Percentiles rank a stretch among this genome's conserved stretches.
Conservation (phyloP, 306 rosid species). For the Acacia crassicarpa region DNA sequence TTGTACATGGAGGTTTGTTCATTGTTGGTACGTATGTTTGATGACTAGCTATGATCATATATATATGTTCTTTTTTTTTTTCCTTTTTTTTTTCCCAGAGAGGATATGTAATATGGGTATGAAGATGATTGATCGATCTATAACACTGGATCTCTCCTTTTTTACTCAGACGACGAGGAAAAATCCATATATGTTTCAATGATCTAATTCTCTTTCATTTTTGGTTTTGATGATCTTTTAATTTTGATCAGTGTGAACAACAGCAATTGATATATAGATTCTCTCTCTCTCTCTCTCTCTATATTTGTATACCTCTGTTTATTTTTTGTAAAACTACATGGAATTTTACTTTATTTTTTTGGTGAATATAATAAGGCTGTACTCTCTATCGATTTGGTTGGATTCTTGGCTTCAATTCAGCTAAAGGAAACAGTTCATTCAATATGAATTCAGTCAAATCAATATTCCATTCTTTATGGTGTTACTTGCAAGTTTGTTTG, state of each 20-base stretch:
- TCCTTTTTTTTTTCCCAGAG: not conserved
- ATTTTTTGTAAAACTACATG: not conserved
- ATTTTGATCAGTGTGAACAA: slow-evolving; percentile 27
- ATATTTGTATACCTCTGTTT: not conserved
- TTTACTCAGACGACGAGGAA: not conserved
- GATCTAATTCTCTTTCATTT: not conserved
- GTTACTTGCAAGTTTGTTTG: not conserved
- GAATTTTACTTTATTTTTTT: not conserved
- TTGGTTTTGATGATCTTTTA: not conserved
- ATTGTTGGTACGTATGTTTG: slow-evolving; percentile 34
- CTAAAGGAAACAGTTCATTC: not conserved
- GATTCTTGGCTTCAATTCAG: not conserved
- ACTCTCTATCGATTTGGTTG: not conserved
- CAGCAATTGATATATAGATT: not conserved
- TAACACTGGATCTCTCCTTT: slow-evolving; percentile 23
- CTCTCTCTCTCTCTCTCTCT: not conserved
- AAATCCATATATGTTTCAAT: not conserved
- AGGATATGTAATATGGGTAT: slow-evolving; percentile 30
- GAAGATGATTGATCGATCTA: slow-evolving; percentile 16
- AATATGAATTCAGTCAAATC: not conserved
- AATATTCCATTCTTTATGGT: not conserved
- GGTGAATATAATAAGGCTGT: not conserved
- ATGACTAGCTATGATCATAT: not conserved
- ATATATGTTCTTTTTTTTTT: slow-evolving; percentile 31
- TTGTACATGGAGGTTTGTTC: slow-evolving; percentile 47